phyloP scores from a whole-genome alignment of 257 asterid species.

The Osmanthus fragrans region DNA sequence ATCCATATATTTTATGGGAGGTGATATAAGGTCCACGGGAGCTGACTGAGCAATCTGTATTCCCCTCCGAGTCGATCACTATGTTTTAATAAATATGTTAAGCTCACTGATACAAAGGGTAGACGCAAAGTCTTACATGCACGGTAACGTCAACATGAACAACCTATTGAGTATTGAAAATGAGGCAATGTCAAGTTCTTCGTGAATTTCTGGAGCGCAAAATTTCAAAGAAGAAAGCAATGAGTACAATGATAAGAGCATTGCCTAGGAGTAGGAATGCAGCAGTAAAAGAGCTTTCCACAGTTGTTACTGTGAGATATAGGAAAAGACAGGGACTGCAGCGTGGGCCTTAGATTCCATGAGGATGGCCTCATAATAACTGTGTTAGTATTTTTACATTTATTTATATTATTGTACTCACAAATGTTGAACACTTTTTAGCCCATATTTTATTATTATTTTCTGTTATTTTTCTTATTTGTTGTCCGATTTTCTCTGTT shows the following conservation, averaged over 20 bases:
- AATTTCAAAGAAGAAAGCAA: background rate
- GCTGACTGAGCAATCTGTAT: too few relatives aligned
- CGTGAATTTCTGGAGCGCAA: background rate
- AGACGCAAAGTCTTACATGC: too few relatives aligned
- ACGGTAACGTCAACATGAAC: background rate
- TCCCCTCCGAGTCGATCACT: too few relatives aligned
- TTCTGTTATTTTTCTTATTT: background rate
- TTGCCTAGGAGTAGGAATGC: background rate
- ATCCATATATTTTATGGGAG: too few relatives aligned
- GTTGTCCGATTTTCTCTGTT: slow-evolving; percentile 8
- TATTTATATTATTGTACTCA: background rate
- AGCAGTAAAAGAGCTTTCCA: background rate
- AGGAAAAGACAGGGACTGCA: background rate
- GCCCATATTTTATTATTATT: background rate
- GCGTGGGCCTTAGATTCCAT: background rate
- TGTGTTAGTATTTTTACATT: background rate
- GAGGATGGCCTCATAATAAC: background rate
- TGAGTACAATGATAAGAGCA: background rate
- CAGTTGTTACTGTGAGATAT: background rate
- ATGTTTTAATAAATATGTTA: too few relatives aligned
- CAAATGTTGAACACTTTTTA: background rate
- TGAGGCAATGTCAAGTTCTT: background rate
- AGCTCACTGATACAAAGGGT: too few relatives aligned
- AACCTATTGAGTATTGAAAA: background rate
- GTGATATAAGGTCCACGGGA: too few relatives aligned